Evolutionary conservation across 1,139 yeast genomes (phyloP).

Genomic region (Candida albicans): DNA sequence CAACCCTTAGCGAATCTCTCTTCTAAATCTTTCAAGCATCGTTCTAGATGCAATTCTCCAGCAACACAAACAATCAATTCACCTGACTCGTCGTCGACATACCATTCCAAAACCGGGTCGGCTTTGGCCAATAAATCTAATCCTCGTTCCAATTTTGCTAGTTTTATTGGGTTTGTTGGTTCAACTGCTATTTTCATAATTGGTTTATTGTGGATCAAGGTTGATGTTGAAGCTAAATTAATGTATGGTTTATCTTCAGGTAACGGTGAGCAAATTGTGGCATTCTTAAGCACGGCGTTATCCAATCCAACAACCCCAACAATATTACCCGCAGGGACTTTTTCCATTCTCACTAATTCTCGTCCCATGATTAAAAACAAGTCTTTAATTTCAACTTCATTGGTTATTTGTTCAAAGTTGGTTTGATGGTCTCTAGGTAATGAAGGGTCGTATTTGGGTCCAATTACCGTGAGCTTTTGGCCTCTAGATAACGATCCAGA

Average conservation of each 20-base stretch:
- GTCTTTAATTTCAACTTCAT: constrained; percentile 54
- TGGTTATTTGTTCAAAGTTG: constrained; percentile 46
- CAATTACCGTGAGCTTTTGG: constrained; percentile 69
- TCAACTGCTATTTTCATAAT: constrained; percentile 93
- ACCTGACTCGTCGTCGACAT: constrained; percentile 78
- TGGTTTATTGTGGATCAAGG: constrained; percentile 67
- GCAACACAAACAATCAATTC: constrained; percentile 91
- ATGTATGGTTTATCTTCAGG: constrained; percentile 57
- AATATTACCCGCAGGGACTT: constrained; percentile 93
- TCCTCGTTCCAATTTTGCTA: constrained; percentile 76
- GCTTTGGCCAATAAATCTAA: constrained; percentile 77
- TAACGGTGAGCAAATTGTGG: constrained; percentile 61
- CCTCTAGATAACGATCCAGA: constrained; percentile 81
- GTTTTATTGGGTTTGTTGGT: constrained; percentile 81
- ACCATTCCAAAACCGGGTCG: constrained; percentile 90
- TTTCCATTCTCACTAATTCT: constrained; percentile 72
- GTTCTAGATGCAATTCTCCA: constrained; percentile 91
- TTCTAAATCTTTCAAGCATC: constrained; percentile 83
- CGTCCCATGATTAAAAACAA: constrained; percentile 89
- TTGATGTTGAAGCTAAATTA: constrained; percentile 63
- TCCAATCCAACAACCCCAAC: constrained; percentile 94
- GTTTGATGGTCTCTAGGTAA: constrained; percentile 50
- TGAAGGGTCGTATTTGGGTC: constrained; percentile 84
- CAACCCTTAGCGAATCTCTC: constrained; percentile 88
- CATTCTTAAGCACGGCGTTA: constrained; percentile 78